These are phyloP conservation scores for Gossypium stocksii DNA, from an alignment of 345 rosid genomes.

Conservation along the genomic window DNA sequence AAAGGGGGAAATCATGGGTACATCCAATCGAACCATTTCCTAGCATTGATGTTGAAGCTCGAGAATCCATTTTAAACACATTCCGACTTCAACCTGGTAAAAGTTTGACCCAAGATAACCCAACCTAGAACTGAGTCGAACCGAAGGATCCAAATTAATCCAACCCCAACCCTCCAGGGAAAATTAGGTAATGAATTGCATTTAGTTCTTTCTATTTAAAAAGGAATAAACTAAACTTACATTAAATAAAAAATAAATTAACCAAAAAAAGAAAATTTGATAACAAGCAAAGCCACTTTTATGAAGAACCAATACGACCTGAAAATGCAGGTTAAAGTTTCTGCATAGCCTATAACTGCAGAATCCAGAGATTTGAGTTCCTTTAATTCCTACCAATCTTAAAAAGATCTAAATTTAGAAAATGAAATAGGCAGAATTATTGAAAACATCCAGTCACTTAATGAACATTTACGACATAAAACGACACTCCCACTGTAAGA, in stretches of 20 bases:
- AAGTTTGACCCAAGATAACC: no score
- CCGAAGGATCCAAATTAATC: no score
- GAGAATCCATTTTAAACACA: no score
- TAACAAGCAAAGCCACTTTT: neutral
- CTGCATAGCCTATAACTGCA: neutral
- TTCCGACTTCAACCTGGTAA: no score
- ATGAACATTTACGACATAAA: slow-evolving; percentile 1
- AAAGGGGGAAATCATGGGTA: no score
- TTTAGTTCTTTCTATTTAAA: no score
- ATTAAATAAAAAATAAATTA: no score
- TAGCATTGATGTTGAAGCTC: no score
- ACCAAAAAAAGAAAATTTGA: neutral
- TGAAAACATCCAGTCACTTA: neutral
- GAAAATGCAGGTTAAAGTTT: neutral
- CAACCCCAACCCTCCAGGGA: no score
- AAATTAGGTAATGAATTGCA: accelerated
- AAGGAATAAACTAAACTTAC: no score
- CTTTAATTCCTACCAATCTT: neutral
- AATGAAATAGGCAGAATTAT: neutral
- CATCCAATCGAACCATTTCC: no score
- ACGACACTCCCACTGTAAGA: slow-evolving; percentile 1
- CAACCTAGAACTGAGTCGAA: no score
- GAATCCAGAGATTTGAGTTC: neutral
- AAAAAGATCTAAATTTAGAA: neutral
- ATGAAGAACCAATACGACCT: neutral